These are phyloP conservation scores for Penicillium hordei DNA, from an alignment of 2,329 filamentous ascomycete genomes.

Conservation along the genomic window DNA sequence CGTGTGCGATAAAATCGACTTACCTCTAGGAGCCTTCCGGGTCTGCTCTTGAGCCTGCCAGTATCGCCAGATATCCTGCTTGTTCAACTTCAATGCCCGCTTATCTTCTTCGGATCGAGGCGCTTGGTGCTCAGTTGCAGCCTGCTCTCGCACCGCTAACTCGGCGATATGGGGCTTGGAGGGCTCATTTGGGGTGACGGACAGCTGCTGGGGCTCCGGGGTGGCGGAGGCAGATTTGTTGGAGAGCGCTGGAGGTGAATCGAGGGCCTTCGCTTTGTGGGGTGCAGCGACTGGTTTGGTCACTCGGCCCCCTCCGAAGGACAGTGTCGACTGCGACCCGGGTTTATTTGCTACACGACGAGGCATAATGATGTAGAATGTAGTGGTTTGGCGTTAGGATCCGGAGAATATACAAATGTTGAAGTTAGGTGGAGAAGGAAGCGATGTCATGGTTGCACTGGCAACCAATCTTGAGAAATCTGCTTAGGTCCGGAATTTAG, in stretches of 20 bases:
- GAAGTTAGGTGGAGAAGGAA: conserved; percentile 5
- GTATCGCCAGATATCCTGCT: conserved; percentile 71
- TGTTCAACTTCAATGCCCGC: conserved; percentile 62
- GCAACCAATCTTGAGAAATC: conserved; percentile 2
- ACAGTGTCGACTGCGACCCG: conserved; percentile 58
- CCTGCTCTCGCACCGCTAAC: conserved; percentile 48
- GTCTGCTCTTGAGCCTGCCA: conserved; percentile 72
- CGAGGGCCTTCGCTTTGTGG: conserved; percentile 35
- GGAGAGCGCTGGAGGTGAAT: conserved; percentile 39
- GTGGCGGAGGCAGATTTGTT: conserved; percentile 23
- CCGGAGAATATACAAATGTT: background rate
- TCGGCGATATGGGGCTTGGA: conserved; percentile 38
- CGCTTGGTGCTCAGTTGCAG: conserved; percentile 44
- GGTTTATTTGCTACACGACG: conserved; percentile 41
- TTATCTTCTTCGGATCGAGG: conserved; percentile 37
- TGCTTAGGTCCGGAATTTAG: background rate
- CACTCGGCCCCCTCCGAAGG: conserved; percentile 60
- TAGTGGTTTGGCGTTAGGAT: background rate
- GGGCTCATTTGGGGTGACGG: conserved; percentile 27
- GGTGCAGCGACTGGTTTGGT: conserved; percentile 54
- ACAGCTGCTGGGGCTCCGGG: conserved; percentile 29
- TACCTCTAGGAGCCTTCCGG: conserved; percentile 62
- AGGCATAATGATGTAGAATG: conserved; percentile 37
- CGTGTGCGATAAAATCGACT: conserved; percentile 11
- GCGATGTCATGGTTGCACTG: conserved; percentile 11